These are phyloP conservation scores for Orbilia ellipsospora DNA, from an alignment of 2,329 filamentous ascomycete species.

Conservation along the genomic window DNA sequence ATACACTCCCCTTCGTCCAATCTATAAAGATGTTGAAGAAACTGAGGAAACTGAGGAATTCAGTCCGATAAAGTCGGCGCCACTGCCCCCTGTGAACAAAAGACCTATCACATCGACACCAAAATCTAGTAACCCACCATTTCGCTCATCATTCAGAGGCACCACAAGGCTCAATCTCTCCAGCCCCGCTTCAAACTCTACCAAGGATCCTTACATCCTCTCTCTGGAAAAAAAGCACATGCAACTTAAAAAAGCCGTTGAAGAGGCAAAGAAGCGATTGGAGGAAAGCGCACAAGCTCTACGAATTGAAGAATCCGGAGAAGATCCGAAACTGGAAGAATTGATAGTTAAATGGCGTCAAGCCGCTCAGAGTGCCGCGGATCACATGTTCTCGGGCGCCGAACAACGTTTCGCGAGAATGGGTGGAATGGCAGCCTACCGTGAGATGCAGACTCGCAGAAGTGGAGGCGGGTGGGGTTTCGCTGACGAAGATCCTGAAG, in stretches of 20 bases:
- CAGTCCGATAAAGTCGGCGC: constrained; percentile 22
- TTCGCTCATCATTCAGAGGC: constrained; percentile 41
- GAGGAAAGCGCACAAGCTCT: constrained; percentile 57
- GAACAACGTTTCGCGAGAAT: constrained; percentile 58
- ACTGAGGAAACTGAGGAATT: constrained; percentile 14
- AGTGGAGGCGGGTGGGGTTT: constrained; percentile 38
- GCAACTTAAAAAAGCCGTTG: constrained; percentile 27
- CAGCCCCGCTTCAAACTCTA: constrained; percentile 18
- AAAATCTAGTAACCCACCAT: constrained; percentile 46
- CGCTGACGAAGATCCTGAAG: constrained; percentile 43
- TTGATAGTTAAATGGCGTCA: constrained; percentile 57
- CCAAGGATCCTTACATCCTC: constrained; percentile 47
- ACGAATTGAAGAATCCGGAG: constrained; percentile 57
- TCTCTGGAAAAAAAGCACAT: constrained; percentile 41
- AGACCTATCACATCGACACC: constrained; percentile 21
- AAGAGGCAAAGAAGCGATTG: constrained; percentile 52
- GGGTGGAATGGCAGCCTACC: constrained; percentile 54
- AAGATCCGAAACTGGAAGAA: constrained; percentile 56
- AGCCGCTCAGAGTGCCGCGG: constrained; percentile 56
- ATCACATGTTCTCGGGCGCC: constrained; percentile 57
- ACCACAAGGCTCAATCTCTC: constrained; percentile 27
- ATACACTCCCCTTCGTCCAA: constrained; percentile 33
- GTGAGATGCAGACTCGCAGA: constrained; percentile 38
- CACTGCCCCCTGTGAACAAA: background rate
- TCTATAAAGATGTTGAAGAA: constrained; percentile 18